Conservation (phyloP, 1,139 yeast genomes). For the Kurtzmaniella quercitrusa region DNA sequence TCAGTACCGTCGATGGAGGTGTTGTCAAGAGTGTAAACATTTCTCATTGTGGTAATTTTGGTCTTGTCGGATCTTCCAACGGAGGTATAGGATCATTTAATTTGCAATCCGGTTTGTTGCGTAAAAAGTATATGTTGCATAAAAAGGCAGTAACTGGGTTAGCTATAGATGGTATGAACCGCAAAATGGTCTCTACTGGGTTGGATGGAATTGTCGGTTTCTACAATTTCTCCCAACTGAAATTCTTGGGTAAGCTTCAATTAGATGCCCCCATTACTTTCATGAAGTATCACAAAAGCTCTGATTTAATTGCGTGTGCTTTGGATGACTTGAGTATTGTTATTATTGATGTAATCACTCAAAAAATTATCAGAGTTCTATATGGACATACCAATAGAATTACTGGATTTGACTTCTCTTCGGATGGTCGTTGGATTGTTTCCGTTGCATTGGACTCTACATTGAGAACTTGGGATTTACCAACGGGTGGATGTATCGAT, state of each 20-base stretch:
- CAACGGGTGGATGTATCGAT: constrained; percentile 96
- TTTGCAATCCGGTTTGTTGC: constrained; percentile 79
- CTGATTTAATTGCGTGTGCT: constrained; percentile 82
- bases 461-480: constrained; percentile 94
- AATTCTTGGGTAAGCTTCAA: constrained; percentile 62
- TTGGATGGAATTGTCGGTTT: constrained; percentile 88
- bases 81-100: constrained; percentile 92
- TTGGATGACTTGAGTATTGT: constrained; percentile 84
- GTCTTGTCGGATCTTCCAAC: constrained; percentile 80
- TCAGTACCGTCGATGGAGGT: constrained; percentile 75
- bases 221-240: constrained; percentile 75
- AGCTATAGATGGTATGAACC: constrained; percentile 85
- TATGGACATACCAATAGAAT: constrained; percentile 90
- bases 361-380: constrained; percentile 77
- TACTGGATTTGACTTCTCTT: constrained; percentile 85
- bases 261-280: constrained; percentile 76
- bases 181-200: constrained; percentile 81
- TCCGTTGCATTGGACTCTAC: constrained; percentile 84
- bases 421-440: constrained; percentile 94
- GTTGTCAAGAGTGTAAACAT: constrained; percentile 77
- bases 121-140: constrained; percentile 68
- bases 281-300: constrained; percentile 71
- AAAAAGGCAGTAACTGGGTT: constrained; percentile 83
- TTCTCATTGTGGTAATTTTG: constrained; percentile 95
- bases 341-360: constrained; percentile 78